Base-by-base conservation (phyloP, 31 red algal genomes). In the Odonthalia washingtoniensis region DNA sequence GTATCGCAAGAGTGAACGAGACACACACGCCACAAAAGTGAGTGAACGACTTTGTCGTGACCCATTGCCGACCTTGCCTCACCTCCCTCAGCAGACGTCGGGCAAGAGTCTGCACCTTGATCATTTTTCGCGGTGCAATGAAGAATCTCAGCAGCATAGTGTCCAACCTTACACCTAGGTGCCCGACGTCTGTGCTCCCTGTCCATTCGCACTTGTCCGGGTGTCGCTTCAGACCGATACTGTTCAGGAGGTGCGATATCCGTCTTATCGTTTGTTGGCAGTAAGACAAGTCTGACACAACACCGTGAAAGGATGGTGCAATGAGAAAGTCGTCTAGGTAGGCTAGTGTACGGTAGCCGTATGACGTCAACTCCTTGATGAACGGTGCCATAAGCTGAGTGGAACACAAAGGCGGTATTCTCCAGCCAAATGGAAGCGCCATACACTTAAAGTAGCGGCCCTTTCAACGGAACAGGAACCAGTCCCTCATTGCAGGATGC, bases 281-380 rank as follows among this genome's bases (percentile, higher is more conserved):
- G 49, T 90, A 2, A 33, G 26, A 14, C 34, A 33, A 5, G 5
- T 27, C 43, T 5, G 87, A 45, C 1, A 36, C 65, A 21, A 18
- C 62, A 46, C 77, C 77, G 18, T 53, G 67, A 3, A 61, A 26
- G 14, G 28, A 72, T 21, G 77, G 6, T 53, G 77, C 61, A 53
- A 89, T 38, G 40, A 89, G 43, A 63, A 89, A 81, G 45, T 89
- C 87, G 77, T 89, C 87, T 43, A 89, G 77, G 41, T 89, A 89
- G 27, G 77, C 75, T 27, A 89, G 77, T 16, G 81, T 42, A 38
- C 66, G 77, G 43, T 89, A 89, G 31, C 66, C 77, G 18, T 31
- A 46, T 30, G 21, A 27, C 3, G 40, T 57, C n/a, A 89, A 46
- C 64, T 73, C 60, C 33, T 60, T 24, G 24, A 89, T 66, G 46